A percentile compares a stretch with the other conserved stretches of the same genome.
These are phyloP conservation scores for Mycena olivaceomarginata DNA, from an alignment of 768 basidiomycete species.

Conservation along the genomic window DNA sequence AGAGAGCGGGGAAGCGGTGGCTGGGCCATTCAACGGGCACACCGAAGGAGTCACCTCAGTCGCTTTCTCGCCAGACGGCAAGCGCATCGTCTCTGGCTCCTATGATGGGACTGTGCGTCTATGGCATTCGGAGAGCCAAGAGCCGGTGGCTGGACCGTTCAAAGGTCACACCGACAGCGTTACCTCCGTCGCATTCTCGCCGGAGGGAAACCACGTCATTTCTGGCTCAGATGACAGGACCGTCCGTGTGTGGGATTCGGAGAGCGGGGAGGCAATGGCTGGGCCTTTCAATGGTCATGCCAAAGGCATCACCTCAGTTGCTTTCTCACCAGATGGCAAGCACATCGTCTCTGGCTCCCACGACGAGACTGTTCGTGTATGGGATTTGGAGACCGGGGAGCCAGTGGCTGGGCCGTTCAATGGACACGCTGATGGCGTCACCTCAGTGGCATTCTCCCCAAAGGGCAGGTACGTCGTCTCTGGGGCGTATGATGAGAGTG, in stretches of 20 bases:
- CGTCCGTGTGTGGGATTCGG: not conserved
- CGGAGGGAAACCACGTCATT: not conserved
- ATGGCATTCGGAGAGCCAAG: too few relatives aligned
- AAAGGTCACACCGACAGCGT: not conserved
- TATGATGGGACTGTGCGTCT: not conserved
- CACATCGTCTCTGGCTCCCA: not conserved
- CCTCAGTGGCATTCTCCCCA: not conserved
- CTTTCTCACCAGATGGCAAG: not conserved
- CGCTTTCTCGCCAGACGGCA: not conserved
- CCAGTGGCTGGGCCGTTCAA: not conserved
- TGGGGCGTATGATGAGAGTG: not conserved
- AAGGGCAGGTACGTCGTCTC: not conserved
- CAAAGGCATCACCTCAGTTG: not conserved
- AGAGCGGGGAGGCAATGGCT: not conserved
- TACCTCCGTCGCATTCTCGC: not conserved
- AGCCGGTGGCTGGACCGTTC: not conserved
- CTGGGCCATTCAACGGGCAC: not conserved
- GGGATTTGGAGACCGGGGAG: too few relatives aligned
- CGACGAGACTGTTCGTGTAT: not conserved
- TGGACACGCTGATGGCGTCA: not conserved
- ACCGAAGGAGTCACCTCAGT: not conserved
- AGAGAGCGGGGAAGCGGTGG: not conserved
- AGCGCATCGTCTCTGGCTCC: not conserved
- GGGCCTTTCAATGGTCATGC: not conserved
- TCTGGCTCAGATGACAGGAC: not conserved